A percentile compares a stretch with the other conserved stretches of the same genome.
Evolutionary conservation across 305 asterid genomes (phyloP).

Genomic region (Stenogyne calaminthoides): DNA sequence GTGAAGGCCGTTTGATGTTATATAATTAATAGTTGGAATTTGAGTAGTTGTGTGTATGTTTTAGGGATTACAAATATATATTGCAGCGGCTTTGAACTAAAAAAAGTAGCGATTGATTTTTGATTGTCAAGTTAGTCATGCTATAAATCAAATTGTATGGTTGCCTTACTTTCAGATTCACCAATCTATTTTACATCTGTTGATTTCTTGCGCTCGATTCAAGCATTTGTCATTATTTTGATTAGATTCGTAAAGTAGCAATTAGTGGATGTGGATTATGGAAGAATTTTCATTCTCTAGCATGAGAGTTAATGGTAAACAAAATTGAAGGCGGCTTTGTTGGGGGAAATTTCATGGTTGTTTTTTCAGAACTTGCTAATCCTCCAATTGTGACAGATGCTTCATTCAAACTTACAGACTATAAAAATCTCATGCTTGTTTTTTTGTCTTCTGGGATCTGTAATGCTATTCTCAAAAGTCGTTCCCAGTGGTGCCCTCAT

Average conservation of each 20-base stretch:
- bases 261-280: neutral
- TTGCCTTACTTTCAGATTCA: neutral
- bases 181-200: slow-evolving; percentile 19
- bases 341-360: no score
- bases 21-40: no score
- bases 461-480: neutral
- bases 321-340: no score
- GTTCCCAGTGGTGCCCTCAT: no score
- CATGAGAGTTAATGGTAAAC: no score
- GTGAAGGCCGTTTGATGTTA: no score
- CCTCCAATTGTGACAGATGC: no score
- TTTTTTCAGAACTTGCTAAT: no score
- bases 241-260: neutral
- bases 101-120: neutral
- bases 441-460: neutral
- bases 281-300: neutral
- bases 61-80: neutral
- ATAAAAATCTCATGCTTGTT: neutral
- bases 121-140: neutral
- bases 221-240: neutral
- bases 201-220: neutral
- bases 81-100: slow-evolving; percentile 5
- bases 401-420: no score
- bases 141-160: neutral
- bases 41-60: no score